Base-by-base conservation (phyloP, 345 rosid genomes). In the Luvunga scandens region DNA sequence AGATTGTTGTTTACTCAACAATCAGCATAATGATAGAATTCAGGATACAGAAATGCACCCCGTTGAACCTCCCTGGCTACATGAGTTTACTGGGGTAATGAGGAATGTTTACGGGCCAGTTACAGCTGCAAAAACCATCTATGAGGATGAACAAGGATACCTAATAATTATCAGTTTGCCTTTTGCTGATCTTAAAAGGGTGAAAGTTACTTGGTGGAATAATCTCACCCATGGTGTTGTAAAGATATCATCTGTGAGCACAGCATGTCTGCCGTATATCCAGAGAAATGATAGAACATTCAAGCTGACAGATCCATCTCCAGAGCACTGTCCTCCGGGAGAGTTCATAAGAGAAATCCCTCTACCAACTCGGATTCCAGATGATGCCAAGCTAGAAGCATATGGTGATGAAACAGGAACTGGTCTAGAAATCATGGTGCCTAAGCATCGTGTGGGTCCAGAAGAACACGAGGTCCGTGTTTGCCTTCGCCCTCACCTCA, bases 321-420 rank as follows among this genome's bases (percentile, higher is more conserved):
- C 90, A 7, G 91, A 87, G 84, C 91, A 89, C 82, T 89, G 90
- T 77, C 91, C 89, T 77, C 90, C 90, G 0, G 90, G 90, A 70
- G 91, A 87, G 64, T 89, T 89, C 63, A 77, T 89, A 59, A 84
- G 91, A 81, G 90, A 87, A 78, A 89, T 89, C 48, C 84, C 90
- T 22, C 86, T 87, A 30, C 90, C 86, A 10, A 87, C 79, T 67
- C 81, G 88, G 59, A 89, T 89, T 75, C 89, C 91, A 10, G 88
- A 87, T 73, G 91, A 87, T 78, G 91, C 91, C 55, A 79, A 87
- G 79, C 86, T 89, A 45, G 87, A 89, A 85, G 91, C 91, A 74
- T 89, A 87, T 66, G 82, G 83, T 1, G 91, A 89, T 34, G 90
- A 87, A 73, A 80, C 89, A 14, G 90, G 91, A 27, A 89, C 86